Evolutionary conservation across 2,329 filamentous ascomycete species (phyloP).

Genomic region (Cladosporium sp.): DNA sequence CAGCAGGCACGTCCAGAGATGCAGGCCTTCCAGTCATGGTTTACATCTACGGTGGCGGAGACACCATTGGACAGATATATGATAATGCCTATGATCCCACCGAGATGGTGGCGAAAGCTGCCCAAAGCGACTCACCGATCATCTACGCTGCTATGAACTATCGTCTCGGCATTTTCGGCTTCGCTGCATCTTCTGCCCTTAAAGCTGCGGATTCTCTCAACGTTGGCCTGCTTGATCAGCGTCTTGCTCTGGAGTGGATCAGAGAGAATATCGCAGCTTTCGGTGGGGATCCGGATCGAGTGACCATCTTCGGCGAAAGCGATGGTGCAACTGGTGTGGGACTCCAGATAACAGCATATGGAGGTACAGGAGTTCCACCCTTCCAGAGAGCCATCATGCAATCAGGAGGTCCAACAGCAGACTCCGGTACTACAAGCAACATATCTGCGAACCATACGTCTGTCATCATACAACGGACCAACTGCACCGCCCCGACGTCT

Average conservation of each 20-base stretch:
- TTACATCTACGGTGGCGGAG: constrained; percentile 25
- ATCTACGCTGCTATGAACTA: constrained; percentile 59
- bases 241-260: constrained; percentile 34
- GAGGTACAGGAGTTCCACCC: too few relatives aligned
- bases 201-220: not conserved
- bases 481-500: too few relatives aligned
- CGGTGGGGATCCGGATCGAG: constrained; percentile 71
- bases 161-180: constrained; percentile 41
- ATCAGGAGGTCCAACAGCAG: too few relatives aligned
- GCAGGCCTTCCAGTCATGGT: constrained; percentile 20
- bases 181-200: constrained; percentile 36
- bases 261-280: constrained; percentile 41
- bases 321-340: constrained; percentile 23
- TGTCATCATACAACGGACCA: too few relatives aligned
- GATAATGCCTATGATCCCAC: constrained; percentile 26
- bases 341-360: too few relatives aligned
- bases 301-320: constrained; percentile 74
- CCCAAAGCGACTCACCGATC: constrained; percentile 33
- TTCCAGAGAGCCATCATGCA: too few relatives aligned
- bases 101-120: constrained; percentile 25
- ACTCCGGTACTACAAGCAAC: too few relatives aligned
- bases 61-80: constrained; percentile 18
- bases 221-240: constrained; percentile 17
- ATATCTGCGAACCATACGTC: too few relatives aligned
- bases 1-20: not conserved